Evolutionary conservation across 805 yeast genomes (phyloP), one percentile per base, ranked within the genome.

Genomic region (Pichia heedii): DNA sequence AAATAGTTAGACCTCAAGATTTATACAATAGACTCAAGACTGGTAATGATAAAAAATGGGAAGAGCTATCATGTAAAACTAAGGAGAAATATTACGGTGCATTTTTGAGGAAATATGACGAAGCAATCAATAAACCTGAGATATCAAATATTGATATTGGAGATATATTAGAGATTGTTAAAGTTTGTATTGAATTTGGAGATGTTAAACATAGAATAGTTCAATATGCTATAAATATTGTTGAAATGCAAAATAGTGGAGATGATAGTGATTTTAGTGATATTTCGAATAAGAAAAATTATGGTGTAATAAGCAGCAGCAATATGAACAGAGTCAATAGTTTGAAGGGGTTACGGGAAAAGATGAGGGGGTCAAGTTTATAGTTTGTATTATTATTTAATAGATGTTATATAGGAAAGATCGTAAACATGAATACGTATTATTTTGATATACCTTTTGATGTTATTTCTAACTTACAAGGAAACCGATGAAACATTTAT

Each of bases 401-500:
- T n/a, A n/a, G n/a, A n/a, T 11, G 2, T 16, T 32, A 16, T 32
- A 32, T 16, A 32, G 34, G 16, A 32, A 8, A 18, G 21, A 16
- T 10, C n/a, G 16, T 16, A 32, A 15, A n/a, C 13, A 32, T 7
- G 9, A 1, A 18, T 32, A n/a, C n/a, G n/a, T n/a, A n/a, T n/a
- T n/a, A n/a, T n/a, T n/a, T n/a, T n/a, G n/a, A n/a, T n/a, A n/a
- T n/a, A n/a, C n/a, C n/a, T n/a, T n/a, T n/a, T n/a, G n/a, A n/a
- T n/a, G n/a, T n/a, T n/a, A n/a, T n/a, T n/a, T n/a, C n/a, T 10
- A 27, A 22, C 4, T 13, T n/a, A 15, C 32, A 43, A 64, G 61
- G 32, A 74, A 60, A 1, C 97, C 98, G 3, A 90, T 73, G 45
- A 79, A 65, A 56, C 97, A 88, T 43, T 75, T 77, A 53, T 78